These are phyloP conservation scores for Chlamydomonas sp. DNA, from an alignment of 139 green algal genomes.

Conservation along the genomic window DNA sequence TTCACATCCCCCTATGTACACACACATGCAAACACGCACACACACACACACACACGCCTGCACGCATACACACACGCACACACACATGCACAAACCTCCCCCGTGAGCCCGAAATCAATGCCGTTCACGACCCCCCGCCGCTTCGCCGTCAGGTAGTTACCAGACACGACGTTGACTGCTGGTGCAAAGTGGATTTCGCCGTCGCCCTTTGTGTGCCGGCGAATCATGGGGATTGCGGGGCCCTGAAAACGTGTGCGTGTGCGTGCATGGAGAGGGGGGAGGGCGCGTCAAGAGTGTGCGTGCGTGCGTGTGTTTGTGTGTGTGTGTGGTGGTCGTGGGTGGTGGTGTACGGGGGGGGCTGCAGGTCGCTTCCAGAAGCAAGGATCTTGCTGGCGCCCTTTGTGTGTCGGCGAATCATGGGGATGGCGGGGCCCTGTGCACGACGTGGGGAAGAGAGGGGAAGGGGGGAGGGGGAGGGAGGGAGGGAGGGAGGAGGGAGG, in stretches of 20 bases:
- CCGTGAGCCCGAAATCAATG: slow-evolving; percentile 81
- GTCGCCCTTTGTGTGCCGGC: slow-evolving; percentile 69
- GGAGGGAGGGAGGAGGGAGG: too few species aligned
- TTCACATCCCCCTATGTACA: slow-evolving; percentile 40
- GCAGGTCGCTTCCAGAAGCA: too few species aligned
- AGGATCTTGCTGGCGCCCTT: slow-evolving; percentile 44
- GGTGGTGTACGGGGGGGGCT: too few species aligned
- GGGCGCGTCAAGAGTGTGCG: too few species aligned
- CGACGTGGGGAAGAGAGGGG: too few species aligned
- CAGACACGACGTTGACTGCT: slow-evolving; percentile 46
- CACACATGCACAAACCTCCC: slow-evolving; percentile 52
- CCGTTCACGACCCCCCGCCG: slow-evolving; percentile 80
- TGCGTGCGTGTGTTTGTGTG: too few species aligned
- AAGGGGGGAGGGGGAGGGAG: too few species aligned
- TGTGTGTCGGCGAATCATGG: slow-evolving; percentile 77
- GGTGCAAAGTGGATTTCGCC: slow-evolving; percentile 43
- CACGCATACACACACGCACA: background rate
- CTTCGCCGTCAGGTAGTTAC: slow-evolving; percentile 90
- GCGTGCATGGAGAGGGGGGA: too few species aligned
- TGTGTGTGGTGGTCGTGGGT: too few species aligned
- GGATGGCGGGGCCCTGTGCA: slow-evolving; percentile 61
- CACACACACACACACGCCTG: background rate
- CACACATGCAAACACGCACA: background rate
- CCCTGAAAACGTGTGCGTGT: too few species aligned
- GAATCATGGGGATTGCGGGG: slow-evolving; percentile 66